Percentiles rank a stretch among this genome's conserved stretches.
phyloP scores from a whole-genome alignment of 805 yeast genomes.

The Wickerhamomyces mucosus region DNA sequence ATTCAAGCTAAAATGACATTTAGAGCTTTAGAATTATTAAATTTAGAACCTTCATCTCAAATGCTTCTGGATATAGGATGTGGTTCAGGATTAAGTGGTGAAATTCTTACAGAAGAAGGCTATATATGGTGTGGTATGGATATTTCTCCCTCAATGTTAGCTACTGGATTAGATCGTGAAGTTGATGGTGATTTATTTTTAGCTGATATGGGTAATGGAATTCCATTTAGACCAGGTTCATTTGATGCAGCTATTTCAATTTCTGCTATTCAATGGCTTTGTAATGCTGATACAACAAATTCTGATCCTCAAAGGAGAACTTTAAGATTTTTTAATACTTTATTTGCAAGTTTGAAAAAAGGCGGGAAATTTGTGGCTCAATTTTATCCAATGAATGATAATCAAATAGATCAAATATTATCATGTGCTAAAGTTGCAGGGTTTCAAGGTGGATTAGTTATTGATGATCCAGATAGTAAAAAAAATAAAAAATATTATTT shows the following conservation, averaged over 20 bases:
- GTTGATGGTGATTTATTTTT: constrained; percentile 89
- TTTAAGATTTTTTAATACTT: constrained; percentile 74
- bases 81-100: constrained; percentile 95
- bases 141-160: constrained; percentile 91
- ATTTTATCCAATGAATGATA: constrained; percentile 88
- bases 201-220: constrained; percentile 88
- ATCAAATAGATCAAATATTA: constrained; percentile 68
- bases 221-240: constrained; percentile 92
- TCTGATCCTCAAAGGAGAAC: constrained; percentile 81
- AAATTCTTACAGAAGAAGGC: constrained; percentile 87
- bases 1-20: constrained; percentile 97
- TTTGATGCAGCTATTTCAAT: constrained; percentile 95
- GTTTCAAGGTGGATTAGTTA: constrained; percentile 89
- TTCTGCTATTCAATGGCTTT: constrained; percentile 95
- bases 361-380: constrained; percentile 98
- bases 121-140: constrained; percentile 96
- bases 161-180: constrained; percentile 85
- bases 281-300: constrained; percentile 82
- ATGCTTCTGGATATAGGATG: constrained; percentile 88
- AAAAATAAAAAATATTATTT: constrained; percentile 86
- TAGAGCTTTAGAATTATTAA: constrained; percentile 80
- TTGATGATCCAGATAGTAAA: constrained; percentile 90
- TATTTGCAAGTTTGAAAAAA: constrained; percentile 76
- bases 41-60: constrained; percentile 53
- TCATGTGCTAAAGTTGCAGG: constrained; percentile 89